Evolutionary conservation across 1,139 yeast species (phyloP).

Genomic region (Suhomyces maxii): DNA sequence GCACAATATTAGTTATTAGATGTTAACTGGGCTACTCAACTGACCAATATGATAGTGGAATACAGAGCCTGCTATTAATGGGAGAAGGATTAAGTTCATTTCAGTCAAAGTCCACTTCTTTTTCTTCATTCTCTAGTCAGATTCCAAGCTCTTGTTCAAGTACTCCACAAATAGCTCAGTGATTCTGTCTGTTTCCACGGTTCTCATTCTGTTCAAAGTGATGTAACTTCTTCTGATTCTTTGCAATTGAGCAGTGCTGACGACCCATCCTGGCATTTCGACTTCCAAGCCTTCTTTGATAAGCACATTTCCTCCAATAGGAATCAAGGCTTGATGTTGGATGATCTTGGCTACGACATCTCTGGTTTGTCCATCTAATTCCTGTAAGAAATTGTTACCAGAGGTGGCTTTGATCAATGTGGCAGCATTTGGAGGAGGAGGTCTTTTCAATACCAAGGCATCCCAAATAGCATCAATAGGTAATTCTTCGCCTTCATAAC

Average conservation of each 20-base stretch:
- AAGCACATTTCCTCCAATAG: constrained; percentile 53
- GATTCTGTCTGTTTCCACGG: constrained; percentile 66
- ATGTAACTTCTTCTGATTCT: constrained; percentile 82
- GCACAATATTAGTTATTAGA: no score
- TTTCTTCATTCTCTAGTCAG: not conserved
- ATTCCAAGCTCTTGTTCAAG: constrained; percentile 52
- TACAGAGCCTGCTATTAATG: no score
- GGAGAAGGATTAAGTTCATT: no score
- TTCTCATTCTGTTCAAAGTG: constrained; percentile 74
- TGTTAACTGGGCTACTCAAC: no score
- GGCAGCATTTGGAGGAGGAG: constrained; percentile 76
- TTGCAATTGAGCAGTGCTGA: constrained; percentile 78
- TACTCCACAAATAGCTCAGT: constrained; percentile 73
- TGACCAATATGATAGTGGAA: no score
- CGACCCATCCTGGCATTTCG: constrained; percentile 61
- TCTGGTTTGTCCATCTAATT: constrained; percentile 73
- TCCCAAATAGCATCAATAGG: constrained; percentile 76
- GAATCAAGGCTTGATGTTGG: constrained; percentile 59
- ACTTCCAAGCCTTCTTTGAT: constrained; percentile 43
- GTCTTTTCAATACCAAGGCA: constrained; percentile 59
- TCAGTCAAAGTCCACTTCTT: no score
- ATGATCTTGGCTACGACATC: constrained; percentile 57
- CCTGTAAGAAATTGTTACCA: constrained; percentile 72
- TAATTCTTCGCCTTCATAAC: constrained; percentile 48
- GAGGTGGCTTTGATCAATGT: constrained; percentile 72